A percentile compares a stretch with the other conserved stretches of the same genome.
Evolutionary conservation across 202 grass and related monocot genomes (phyloP).

Genomic region (Musa balbisiana): DNA sequence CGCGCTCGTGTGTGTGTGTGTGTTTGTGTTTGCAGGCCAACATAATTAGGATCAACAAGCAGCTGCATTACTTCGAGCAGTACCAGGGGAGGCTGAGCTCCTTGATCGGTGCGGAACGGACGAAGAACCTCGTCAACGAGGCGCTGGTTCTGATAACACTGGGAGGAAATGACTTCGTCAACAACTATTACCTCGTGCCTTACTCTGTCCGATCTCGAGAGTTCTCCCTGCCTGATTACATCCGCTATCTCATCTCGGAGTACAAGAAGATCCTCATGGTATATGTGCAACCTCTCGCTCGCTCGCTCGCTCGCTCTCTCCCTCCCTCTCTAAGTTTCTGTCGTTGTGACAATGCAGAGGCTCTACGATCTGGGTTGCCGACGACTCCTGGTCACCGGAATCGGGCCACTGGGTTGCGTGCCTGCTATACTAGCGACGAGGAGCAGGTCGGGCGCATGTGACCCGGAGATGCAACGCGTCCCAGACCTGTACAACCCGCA

Average conservation of each 20-base stretch:
- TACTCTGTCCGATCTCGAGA: constrained; percentile 61
- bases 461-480: constrained; percentile 65
- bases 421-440: constrained; percentile 68
- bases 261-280: constrained; percentile 66
- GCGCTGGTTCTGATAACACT: constrained; percentile 65
- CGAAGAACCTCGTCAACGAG: constrained; percentile 30
- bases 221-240: constrained; percentile 68
- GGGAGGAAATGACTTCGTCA: constrained; percentile 95
- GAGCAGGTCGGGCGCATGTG: constrained; percentile 54
- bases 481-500: constrained; percentile 67
- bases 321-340: neutral
- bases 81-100: constrained; percentile 60
- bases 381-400: constrained; percentile 62
- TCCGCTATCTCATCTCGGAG: constrained; percentile 61
- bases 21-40: constrained; percentile 42
- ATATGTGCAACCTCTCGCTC: neutral
- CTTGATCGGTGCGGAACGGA: constrained; percentile 26
- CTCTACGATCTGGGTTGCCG: constrained; percentile 45
- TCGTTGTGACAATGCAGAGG: constrained; percentile 19
- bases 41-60: constrained; percentile 75
- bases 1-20: too few relatives aligned
- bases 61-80: constrained; percentile 64
- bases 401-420: constrained; percentile 73
- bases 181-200: constrained; percentile 96
- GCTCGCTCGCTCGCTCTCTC: neutral